Evolutionary conservation across 192 early-diverging fungal genomes (phyloP).

Genomic region (Dissophora ornata): DNA sequence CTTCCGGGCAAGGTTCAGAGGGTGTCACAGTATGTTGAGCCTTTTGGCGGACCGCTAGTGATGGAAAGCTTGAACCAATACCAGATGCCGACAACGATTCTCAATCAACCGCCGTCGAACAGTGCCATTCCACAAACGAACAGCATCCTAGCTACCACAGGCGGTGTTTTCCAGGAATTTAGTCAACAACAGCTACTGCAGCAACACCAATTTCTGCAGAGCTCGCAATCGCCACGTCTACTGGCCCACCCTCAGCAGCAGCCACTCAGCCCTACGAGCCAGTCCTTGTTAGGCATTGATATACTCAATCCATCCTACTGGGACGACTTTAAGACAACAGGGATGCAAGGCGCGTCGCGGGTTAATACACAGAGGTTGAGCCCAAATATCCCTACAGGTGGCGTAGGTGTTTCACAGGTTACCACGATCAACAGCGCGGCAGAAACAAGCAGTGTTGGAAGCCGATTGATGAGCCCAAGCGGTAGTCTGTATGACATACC

Average conservation of each 20-base stretch:
- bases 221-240: neutral
- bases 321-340: conserved; percentile 13
- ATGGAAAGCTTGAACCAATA: conserved; percentile 41
- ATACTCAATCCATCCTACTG: conserved; percentile 22
- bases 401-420: neutral
- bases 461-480: neutral
- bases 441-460: neutral
- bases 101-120: conserved; percentile 22
- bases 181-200: no score
- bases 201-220: conserved; percentile 3
- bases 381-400: neutral
- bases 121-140: conserved; percentile 10
- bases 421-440: neutral
- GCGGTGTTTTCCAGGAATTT: conserved; percentile 3
- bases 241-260: neutral
- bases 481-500: neutral
- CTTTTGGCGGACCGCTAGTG: conserved; percentile 42
- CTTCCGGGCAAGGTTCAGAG: conserved; percentile 39
- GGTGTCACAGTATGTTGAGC: conserved; percentile 42
- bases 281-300: neutral
- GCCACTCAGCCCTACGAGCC: neutral
- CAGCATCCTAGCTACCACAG: neutral
- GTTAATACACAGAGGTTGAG: neutral
- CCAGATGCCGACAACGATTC: conserved; percentile 36
- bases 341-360: neutral